Percentiles rank a stretch among this genome's conserved stretches.
These are phyloP conservation scores for Macadamia tetraphylla DNA, from an alignment of 164 flowering plant species.

Conservation along the genomic window DNA sequence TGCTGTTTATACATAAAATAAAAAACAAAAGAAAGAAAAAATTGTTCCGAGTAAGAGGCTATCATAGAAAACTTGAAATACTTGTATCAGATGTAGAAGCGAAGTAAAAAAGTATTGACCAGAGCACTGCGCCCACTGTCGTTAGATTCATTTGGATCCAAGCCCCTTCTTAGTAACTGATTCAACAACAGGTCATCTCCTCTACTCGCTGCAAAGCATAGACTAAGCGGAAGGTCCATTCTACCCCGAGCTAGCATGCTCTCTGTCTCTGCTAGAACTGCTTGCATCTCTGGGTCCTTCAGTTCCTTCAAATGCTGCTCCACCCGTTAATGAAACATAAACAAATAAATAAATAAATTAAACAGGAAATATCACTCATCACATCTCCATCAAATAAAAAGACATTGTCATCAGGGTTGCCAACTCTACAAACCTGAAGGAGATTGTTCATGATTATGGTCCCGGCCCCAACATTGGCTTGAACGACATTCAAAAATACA, in stretches of 20 bases:
- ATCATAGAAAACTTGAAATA: background rate
- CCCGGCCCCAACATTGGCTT: conserved; percentile 93
- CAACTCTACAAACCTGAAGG: conserved; percentile 54
- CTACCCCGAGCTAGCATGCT: conserved; percentile 83
- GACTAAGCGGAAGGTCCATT: conserved; percentile 82
- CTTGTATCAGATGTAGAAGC: background rate
- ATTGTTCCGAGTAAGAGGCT: background rate
- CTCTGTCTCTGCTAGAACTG: conserved; percentile 67
- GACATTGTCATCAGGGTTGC: background rate
- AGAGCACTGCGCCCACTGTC: conserved; percentile 70
- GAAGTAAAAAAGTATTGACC: conserved; percentile 31
- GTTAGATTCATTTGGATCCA: conserved; percentile 88
- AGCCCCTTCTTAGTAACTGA: conserved; percentile 63
- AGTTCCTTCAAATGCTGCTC: conserved; percentile 75
- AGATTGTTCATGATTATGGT: conserved; percentile 91
- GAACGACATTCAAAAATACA: conserved; percentile 72
- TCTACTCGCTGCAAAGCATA: conserved; percentile 75
- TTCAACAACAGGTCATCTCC: conserved; percentile 69
- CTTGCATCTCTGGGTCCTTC: conserved; percentile 74
- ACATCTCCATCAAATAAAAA: too few species aligned
- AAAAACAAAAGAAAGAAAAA: background rate
- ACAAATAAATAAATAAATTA: background rate
- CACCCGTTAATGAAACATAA: background rate
- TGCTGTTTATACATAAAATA: conserved; percentile 45
- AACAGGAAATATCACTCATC: too few species aligned